Evolutionary conservation across 2,329 filamentous ascomycete species (phyloP).

Genomic region (Phialophora tarda): DNA sequence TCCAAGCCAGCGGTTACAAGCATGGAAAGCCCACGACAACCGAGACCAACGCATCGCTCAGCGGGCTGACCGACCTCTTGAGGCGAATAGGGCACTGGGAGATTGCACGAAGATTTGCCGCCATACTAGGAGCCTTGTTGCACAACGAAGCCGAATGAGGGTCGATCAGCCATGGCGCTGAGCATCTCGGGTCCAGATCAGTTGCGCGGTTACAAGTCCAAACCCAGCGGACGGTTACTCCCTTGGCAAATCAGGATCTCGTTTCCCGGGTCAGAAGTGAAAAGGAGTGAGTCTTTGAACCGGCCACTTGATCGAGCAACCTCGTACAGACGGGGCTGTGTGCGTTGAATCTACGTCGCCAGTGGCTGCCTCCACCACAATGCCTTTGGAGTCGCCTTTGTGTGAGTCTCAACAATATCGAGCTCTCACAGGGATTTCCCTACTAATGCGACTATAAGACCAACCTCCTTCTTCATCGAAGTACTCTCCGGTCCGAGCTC

Average conservation of each 20-base stretch:
- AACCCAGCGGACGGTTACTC: not conserved
- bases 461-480: not conserved
- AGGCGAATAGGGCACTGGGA: constrained; percentile 42
- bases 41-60: constrained; percentile 40
- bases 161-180: not conserved
- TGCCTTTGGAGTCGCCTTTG: not conserved
- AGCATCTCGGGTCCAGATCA: not conserved
- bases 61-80: constrained; percentile 40
- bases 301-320: not conserved
- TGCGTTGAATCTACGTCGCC: not conserved
- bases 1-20: constrained; percentile 37
- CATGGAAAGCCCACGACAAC: constrained; percentile 34
- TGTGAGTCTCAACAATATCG: not conserved
- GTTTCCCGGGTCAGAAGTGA: not conserved
- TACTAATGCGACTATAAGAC: not conserved
- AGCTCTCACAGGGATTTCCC: not conserved
- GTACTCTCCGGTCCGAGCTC: not conserved
- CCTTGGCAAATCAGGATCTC: not conserved
- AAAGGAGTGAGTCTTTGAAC: not conserved
- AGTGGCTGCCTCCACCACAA: not conserved
- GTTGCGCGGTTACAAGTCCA: not conserved
- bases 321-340: not conserved
- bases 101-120: constrained; percentile 41
- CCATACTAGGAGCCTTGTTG: constrained; percentile 36
- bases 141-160: constrained; percentile 29